Percentiles rank a stretch among this genome's conserved stretches.
Conservation (phyloP, 345 rosid genomes). For the Brassica cretica region DNA sequence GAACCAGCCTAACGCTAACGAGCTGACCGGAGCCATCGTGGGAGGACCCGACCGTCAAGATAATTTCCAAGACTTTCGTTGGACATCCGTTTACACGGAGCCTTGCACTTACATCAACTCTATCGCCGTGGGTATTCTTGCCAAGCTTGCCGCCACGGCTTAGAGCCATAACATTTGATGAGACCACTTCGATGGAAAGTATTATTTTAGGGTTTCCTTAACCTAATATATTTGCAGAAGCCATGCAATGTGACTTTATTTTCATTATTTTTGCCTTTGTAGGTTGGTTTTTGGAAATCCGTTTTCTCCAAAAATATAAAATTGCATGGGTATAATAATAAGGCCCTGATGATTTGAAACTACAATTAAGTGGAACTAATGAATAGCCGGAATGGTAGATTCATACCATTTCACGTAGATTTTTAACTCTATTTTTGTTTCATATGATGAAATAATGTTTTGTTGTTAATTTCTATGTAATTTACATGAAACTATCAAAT, state of each 20-base stretch:
- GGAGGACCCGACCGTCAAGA: slow-evolving; percentile 90
- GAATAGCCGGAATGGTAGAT: slow-evolving; percentile 11
- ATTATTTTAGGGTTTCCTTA: slow-evolving; percentile 15
- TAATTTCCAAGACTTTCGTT: slow-evolving; percentile 61
- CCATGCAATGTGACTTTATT: slow-evolving; percentile 26
- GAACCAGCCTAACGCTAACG: slow-evolving; percentile 64
- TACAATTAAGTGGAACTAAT: slow-evolving; percentile 5
- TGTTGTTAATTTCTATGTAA: neutral
- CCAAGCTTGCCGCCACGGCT: slow-evolving; percentile 57
- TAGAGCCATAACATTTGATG: slow-evolving; percentile 25
- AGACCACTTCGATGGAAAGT: slow-evolving; percentile 22
- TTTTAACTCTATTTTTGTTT: slow-evolving; percentile 11
- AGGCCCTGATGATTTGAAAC: slow-evolving; percentile 20
- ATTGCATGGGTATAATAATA: slow-evolving; percentile 27
- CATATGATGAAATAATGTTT: neutral
- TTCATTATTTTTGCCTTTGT: slow-evolving; percentile 7
- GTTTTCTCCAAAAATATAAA: neutral
- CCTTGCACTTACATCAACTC: slow-evolving; percentile 93
- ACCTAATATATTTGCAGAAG: slow-evolving; percentile 19
- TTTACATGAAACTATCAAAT: neutral
- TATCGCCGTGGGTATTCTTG: slow-evolving; percentile 63
- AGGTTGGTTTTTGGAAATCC: slow-evolving; percentile 33
- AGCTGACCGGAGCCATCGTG: slow-evolving; percentile 77
- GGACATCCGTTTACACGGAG: slow-evolving; percentile 66
- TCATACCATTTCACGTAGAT: slow-evolving; percentile 15